These are phyloP conservation scores for Microbotryum saponariae DNA, from an alignment of 1,284 basidiomycete species.

Conservation along the genomic window DNA sequence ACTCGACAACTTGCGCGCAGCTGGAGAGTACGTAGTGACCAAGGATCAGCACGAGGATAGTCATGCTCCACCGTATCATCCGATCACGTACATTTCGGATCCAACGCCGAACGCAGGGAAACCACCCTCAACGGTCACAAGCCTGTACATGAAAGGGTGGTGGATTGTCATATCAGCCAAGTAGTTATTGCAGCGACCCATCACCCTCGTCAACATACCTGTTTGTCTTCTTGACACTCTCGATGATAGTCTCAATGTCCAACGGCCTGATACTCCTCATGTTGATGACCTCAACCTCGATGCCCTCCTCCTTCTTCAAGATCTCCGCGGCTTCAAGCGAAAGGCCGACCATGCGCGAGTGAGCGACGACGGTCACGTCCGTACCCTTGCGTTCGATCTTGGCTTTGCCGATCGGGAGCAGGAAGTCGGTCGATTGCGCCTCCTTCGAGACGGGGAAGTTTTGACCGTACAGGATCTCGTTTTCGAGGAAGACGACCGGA, in stretches of 20 bases:
- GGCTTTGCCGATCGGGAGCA: constrained; percentile 90
- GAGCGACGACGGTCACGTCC: constrained; percentile 92
- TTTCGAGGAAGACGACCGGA: constrained; percentile 96
- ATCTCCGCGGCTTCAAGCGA: constrained; percentile 85
- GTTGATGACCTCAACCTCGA: constrained; percentile 98
- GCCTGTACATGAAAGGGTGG: constrained; percentile 44
- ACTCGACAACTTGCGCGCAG: constrained; percentile 69
- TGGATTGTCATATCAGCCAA: neutral
- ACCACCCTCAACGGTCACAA: constrained; percentile 93
- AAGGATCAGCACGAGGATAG: too few species aligned
- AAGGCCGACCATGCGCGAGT: constrained; percentile 93
- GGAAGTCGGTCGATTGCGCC: constrained; percentile 87
- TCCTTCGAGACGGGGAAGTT: constrained; percentile 92
- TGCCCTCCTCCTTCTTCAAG: constrained; percentile 83
- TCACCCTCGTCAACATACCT: constrained; percentile 47
- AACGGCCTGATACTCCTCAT: constrained; percentile 88
- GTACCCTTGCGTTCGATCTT: constrained; percentile 89
- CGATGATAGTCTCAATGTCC: constrained; percentile 92
- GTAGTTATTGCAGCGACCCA: neutral
- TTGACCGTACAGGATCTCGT: constrained; percentile 97
- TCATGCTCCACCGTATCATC: too few species aligned
- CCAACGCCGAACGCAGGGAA: constrained; percentile 98
- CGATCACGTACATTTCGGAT: constrained; percentile 62
- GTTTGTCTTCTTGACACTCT: constrained; percentile 97
- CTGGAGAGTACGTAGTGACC: too few species aligned